These are phyloP conservation scores for Anthoceros angustus DNA, from an alignment of 225 moss, liverwort and hornwort genomes.

Conservation along the genomic window DNA sequence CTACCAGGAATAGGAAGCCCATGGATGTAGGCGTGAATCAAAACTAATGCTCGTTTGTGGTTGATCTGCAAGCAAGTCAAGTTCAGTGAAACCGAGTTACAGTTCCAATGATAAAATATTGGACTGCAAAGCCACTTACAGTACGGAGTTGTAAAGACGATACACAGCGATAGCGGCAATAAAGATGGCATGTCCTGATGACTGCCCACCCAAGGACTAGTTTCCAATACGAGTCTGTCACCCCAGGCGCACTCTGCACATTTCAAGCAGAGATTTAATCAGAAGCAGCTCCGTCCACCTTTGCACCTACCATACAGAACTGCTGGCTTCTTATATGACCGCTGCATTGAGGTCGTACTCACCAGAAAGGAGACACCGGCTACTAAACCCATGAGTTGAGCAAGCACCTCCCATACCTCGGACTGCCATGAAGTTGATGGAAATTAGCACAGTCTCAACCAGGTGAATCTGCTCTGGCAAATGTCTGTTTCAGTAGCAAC, in stretches of 20 bases:
- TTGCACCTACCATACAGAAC: too few species aligned
- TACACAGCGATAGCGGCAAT: conserved; percentile 73
- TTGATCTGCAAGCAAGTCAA: conserved; percentile 24
- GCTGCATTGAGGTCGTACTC: conserved; percentile 11
- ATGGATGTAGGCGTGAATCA: neutral
- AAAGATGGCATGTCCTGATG: conserved; percentile 54
- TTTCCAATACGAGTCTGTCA: conserved; percentile 58
- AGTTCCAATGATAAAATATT: conserved; percentile 7
- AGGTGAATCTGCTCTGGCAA: conserved; percentile 1
- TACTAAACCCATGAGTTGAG: conserved; percentile 64
- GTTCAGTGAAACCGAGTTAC: too few species aligned
- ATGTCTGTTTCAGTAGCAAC: conserved; percentile 6
- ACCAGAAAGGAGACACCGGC: conserved; percentile 62
- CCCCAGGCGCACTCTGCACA: conserved; percentile 45
- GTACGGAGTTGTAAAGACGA: conserved; percentile 51
- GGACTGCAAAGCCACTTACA: conserved; percentile 17
- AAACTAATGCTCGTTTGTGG: conserved; percentile 43
- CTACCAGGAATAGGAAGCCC: conserved; percentile 15
- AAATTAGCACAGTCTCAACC: neutral
- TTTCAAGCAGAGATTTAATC: neutral
- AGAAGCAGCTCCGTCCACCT: neutral
- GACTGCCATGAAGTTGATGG: conserved; percentile 23
- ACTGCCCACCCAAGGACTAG: conserved; percentile 53
- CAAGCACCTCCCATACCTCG: conserved; percentile 91
- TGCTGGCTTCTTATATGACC: neutral